These are phyloP conservation scores for Fraxinus latifolia DNA, from an alignment of 305 asterid species.

Conservation along the genomic window DNA sequence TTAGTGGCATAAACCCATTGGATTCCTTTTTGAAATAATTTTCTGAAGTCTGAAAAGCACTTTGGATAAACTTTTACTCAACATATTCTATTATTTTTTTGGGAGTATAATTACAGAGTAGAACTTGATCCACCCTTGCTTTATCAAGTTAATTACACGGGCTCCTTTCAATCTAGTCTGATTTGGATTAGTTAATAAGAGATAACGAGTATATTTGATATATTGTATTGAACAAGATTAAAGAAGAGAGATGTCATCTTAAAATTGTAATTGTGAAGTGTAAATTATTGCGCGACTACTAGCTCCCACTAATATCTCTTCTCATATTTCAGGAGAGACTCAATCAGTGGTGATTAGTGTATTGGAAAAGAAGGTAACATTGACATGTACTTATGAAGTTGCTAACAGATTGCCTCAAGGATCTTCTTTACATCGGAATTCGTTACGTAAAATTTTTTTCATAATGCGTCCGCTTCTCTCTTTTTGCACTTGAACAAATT, in stretches of 20 bases:
- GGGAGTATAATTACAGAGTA: neutral
- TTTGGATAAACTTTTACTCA: neutral
- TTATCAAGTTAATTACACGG: neutral
- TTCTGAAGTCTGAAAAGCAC: neutral
- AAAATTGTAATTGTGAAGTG: too few species aligned
- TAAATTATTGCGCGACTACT: too few species aligned
- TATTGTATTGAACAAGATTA: neutral
- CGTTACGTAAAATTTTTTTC: constrained; percentile 34
- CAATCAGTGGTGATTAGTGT: constrained; percentile 64
- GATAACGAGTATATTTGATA: neutral
- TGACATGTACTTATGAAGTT: constrained; percentile 40
- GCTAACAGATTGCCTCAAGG: constrained; percentile 17
- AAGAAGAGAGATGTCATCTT: neutral
- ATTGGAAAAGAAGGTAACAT: constrained; percentile 61
- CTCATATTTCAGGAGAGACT: constrained; percentile 49
- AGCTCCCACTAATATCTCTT: neutral
- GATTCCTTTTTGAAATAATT: constrained; percentile 29
- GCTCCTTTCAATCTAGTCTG: neutral
- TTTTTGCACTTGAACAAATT: constrained; percentile 33
- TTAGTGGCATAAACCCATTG: constrained; percentile 22
- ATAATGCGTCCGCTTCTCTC: constrained; percentile 39
- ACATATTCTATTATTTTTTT: neutral
- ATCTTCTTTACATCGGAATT: constrained; percentile 23
- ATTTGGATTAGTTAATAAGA: neutral
- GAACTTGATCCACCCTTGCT: neutral